A percentile compares a stretch with the other conserved stretches of the same genome.
Evolutionary conservation across 2,329 filamentous ascomycete species (phyloP).

Genomic region (Bretziella fagacearum): DNA sequence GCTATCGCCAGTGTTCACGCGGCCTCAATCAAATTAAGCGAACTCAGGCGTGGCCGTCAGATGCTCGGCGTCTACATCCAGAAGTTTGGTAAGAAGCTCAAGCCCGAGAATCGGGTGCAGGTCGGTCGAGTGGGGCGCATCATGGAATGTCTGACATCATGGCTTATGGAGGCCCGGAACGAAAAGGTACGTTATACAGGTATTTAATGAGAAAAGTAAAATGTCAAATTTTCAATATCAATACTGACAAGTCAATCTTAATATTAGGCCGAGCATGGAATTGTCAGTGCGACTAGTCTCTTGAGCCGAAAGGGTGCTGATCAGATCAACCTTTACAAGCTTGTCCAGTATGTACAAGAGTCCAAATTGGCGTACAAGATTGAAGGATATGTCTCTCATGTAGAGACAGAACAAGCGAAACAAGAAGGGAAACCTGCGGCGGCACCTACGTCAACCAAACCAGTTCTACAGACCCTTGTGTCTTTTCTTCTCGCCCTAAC

Average conservation of each 20-base stretch:
- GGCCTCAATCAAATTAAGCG: constrained; percentile 53
- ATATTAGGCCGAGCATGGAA: constrained; percentile 37
- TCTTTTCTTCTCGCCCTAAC: constrained; percentile 65
- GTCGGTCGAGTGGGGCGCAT: constrained; percentile 74
- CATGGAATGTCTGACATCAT: constrained; percentile 58
- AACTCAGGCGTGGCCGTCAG: constrained; percentile 53
- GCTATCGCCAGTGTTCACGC: constrained; percentile 79
- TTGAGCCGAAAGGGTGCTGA: constrained; percentile 76
- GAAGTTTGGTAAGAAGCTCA: constrained; percentile 74
- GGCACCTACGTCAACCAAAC: constrained; percentile 21
- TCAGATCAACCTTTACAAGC: constrained; percentile 84
- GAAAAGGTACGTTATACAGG: constrained; percentile 26
- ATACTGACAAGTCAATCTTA: neutral
- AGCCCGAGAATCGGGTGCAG: constrained; percentile 81
- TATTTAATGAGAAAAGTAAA: neutral
- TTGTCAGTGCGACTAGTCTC: constrained; percentile 53
- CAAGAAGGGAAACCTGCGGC: constrained; percentile 15
- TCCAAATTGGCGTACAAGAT: constrained; percentile 91
- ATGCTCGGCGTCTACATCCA: constrained; percentile 72
- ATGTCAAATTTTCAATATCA: neutral
- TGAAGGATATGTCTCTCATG: constrained; percentile 62
- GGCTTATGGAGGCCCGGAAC: constrained; percentile 40
- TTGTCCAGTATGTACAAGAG: constrained; percentile 74
- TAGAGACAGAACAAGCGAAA: constrained; percentile 32
- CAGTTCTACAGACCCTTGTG: constrained; percentile 37